Base-by-base conservation (phyloP, 2,329 filamentous ascomycete genomes). In the Curvularia sp. region DNA sequence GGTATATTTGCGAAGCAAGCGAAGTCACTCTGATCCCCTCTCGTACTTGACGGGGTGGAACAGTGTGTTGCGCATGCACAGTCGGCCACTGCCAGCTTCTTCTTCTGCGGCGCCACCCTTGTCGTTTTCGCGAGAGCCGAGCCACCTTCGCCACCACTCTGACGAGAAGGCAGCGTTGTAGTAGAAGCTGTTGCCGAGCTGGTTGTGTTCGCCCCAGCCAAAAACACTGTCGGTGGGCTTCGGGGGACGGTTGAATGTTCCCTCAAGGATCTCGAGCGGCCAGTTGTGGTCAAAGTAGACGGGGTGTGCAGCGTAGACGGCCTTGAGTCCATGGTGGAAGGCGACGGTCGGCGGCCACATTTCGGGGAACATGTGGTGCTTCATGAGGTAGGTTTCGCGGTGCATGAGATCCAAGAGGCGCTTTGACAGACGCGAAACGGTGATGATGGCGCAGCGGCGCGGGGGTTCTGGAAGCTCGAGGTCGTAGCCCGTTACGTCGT, bases 241-340 rank as follows among this genome's bases (percentile, higher is more conserved):
- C 20, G 74, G 72, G 5, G 81, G 81, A 60, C 80, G 78, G 70
- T 84, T 84, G 77, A 82, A 82, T 24, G 79, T 77, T 59, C 78
- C 74, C 57, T 83, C 77, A 68, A 82, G 78, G 54, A 77, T 73
- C 53, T 78, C 76, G 15, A 81, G 71, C 18, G 81, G 79, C 89
- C 89, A 93, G 49, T 89, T 85, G 60, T 90, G 86, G 75, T 94
- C 90, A 69, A 92, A 91, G 75, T 88, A 93, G 47, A 93, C 86
- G 1, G 91, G 90, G 75, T 93, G 90, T 10, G 91, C 91, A 10
- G 87, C 89, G 69, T 89, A 91, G 4, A 92, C 88, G 4, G 89
- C 87, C 78, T 94, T 94, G 49, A 93, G 81, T 5, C 91, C 90
- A 72, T 95, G 90, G 62, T 92, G 85, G 18, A 94, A 82, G 0